phyloP scores from a whole-genome alignment of 192 early-diverging fungal species.

The Lunasporangiospora selenospora region DNA sequence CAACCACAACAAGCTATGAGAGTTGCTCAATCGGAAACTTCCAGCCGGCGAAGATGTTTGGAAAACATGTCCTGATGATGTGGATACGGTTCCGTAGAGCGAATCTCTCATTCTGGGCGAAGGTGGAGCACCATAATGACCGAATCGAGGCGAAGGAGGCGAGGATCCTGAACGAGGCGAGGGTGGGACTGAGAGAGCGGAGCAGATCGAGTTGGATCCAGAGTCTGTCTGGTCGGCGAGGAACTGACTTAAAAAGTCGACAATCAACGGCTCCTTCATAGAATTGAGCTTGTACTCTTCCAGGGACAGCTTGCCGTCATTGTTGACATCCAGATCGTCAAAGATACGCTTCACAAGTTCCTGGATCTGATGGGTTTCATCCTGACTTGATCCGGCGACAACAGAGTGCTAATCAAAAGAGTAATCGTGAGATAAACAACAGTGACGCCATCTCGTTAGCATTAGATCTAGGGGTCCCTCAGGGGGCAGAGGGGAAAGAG shows the following conservation, averaged over 20 bases:
- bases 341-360: slow-evolving; percentile 75
- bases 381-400: slow-evolving; percentile 58
- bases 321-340: slow-evolving; percentile 82
- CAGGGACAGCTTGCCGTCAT: slow-evolving; percentile 76
- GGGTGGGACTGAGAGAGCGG: slow-evolving; percentile 42
- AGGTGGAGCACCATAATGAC: slow-evolving; percentile 43
- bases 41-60: slow-evolving; percentile 40
- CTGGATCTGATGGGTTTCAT: slow-evolving; percentile 68
- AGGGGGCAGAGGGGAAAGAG: slow-evolving; percentile 7
- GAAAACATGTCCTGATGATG: slow-evolving; percentile 33
- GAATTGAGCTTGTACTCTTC: slow-evolving; percentile 81
- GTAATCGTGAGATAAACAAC: no score
- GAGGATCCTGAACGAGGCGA: slow-evolving; percentile 41
- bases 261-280: slow-evolving; percentile 79
- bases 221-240: slow-evolving; percentile 60
- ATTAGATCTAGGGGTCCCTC: no score
- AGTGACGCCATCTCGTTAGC: no score
- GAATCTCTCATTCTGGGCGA: slow-evolving; percentile 42
- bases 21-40: slow-evolving; percentile 45
- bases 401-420: slow-evolving; percentile 49
- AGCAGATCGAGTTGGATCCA: slow-evolving; percentile 37
- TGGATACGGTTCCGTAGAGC: slow-evolving; percentile 29
- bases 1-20: slow-evolving; percentile 39
- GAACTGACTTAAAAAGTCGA: slow-evolving; percentile 82
- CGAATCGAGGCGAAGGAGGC: slow-evolving; percentile 43